A percentile compares a stretch with the other conserved stretches of the same genome.
Conservation (phyloP, 495 filamentous ascomycete species). For the Penicillium pulvis region DNA sequence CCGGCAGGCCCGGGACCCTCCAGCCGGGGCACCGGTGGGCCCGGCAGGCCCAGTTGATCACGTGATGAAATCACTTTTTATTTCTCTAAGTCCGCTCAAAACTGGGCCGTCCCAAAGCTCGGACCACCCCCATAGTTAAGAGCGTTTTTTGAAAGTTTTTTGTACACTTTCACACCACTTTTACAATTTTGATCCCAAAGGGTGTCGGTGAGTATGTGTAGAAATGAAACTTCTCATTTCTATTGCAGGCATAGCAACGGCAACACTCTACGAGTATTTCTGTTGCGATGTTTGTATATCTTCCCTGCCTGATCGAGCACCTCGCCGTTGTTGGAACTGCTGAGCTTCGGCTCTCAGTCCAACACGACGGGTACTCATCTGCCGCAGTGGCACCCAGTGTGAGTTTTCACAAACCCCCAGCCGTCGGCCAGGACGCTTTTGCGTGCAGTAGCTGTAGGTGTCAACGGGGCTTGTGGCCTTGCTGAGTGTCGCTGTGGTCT, state of each 20-base stretch:
- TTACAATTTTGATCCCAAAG: constrained; percentile 6
- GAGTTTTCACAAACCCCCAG: background rate
- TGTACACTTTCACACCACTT: constrained; percentile 7
- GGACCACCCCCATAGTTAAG: constrained; percentile 18
- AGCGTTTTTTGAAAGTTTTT: constrained; percentile 9
- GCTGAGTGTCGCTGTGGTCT: constrained; percentile 1
- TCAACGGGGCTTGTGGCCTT: background rate
- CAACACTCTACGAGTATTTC: background rate
- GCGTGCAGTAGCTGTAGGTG: background rate
- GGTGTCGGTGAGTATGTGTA: constrained; percentile 25
- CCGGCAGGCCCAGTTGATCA: background rate
- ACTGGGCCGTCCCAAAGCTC: constrained; percentile 4
- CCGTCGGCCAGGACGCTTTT: background rate
- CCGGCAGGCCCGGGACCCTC: too few species aligned
- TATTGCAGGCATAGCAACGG: background rate
- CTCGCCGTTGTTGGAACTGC: background rate
- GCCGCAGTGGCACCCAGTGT: background rate
- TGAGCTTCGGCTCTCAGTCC: background rate
- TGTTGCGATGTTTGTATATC: background rate
- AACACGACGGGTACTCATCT: background rate
- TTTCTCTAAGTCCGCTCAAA: constrained; percentile 6
- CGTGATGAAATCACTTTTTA: background rate
- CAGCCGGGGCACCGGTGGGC: background rate
- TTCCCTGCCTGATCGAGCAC: constrained; percentile 16
- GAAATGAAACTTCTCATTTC: constrained; percentile 10